Base-by-base conservation (phyloP, 805 yeast genomes). In the Kuraishia ogatae region DNA sequence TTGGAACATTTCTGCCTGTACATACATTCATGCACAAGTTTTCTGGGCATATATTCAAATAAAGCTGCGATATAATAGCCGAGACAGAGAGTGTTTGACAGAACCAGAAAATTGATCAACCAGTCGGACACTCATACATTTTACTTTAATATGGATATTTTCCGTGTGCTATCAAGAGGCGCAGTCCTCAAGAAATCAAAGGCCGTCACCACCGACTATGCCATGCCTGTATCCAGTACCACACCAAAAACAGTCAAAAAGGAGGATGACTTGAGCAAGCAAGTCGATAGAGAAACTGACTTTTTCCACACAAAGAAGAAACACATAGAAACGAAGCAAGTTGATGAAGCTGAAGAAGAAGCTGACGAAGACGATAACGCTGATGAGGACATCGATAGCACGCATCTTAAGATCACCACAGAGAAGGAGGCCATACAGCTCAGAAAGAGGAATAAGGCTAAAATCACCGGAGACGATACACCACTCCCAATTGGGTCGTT, bases 401-500 rank as follows among this genome's bases (percentile, higher is more conserved):
- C 62, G 1, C 65, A 67, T 1, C 76, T 78, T 13, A 73, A 69
- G 1, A 73, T 74, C 26, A 81, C 88, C 49, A 62, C 71, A 22
- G 76, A 71, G 17, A 79, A 79, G 52, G 88, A 89, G 50, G 96
- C 96, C 0, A 64, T 62, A 1, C 70, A 66, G 20, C 73, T 85
- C 55, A 80, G 97, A 60, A 81, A 81, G 61, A 65, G 78, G 1
- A 76, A 84, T 61, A 78, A 77, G 56, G 81, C 85, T 50, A 91
- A 90, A 57, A 84, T 92, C 29, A 75, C 87, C 0, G 98, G 98
- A 48, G 79, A 79, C 49, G 97, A 93, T 68, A 69, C 87, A 15
- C 97, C 97, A n/a, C 72, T 89, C 35, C 97, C 98, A 1, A 85
- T 93, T 56, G 94, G 91, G 1, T 85, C 96, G 1, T 94, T 94